Evolutionary conservation across 352 stramenopile genomes (phyloP), one percentile per base, ranked within the genome.

Genomic region (Globisporangium spiculum): DNA sequence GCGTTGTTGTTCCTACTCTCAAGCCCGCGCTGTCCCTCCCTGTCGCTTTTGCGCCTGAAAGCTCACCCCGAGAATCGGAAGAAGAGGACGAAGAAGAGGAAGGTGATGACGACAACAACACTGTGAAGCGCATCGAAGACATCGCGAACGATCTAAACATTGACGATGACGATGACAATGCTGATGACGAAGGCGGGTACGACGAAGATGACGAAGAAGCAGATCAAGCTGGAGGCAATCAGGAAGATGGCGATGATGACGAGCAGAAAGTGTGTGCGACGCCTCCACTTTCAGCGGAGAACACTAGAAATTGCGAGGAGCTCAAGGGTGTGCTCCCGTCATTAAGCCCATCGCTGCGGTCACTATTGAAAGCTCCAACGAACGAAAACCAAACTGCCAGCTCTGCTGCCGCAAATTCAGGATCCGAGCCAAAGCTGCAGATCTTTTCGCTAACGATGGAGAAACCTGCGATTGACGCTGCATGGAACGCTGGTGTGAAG

Each of bases 371-470:
- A 59, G 18, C 30, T 52, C 46, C 26, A 52, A 63, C 7, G 20
- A 26, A 30, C 1, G 2, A 38, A 6, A 20, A n/a, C 7, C 20
- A 22, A 20, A 20, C 7, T 32, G 26, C 34, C 16, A 8, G 7
- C 24, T 0, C 24, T 56, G 7, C 16, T 48, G 3, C 57, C 6
- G 18, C 16, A 16, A 32, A 27, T 9, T 6, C 60, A 24, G 18
- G 18, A 12, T 2, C 32, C 5, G 34, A 58, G 24, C 36, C 58
- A 53, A 27, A 50, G 8, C 27, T 88, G 0, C 18, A 82, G 27
- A 50, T 74, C 4, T 88, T 77, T 54, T 72, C 75, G 20, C 63
- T 86, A 30, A 27, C 53, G 6, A 89, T 91, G 78, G 77, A 90
- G 44, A 88, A 86, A n/a, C 1, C 69, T 20, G 69, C 72, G 48